A percentile compares a stretch with the other conserved stretches of the same genome.
phyloP scores from a whole-genome alignment of 1,284 basidiomycete species.

The Papiliotrema flavescens region DNA sequence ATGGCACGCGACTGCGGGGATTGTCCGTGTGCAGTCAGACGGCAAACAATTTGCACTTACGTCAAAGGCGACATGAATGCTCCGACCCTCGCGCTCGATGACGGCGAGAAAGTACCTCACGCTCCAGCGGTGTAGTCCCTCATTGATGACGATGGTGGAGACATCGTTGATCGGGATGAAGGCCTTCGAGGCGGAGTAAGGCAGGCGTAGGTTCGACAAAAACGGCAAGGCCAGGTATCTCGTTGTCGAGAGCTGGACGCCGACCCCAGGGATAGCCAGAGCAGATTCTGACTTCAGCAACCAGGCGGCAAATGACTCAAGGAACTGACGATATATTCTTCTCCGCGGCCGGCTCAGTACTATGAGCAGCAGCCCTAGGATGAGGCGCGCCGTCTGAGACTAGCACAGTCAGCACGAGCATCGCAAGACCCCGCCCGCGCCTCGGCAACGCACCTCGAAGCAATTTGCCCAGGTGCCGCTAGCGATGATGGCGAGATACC shows the following conservation, averaged over 20 bases:
- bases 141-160: constrained; percentile 35
- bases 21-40: no score
- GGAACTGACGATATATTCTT: constrained; percentile 11
- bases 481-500: no score
- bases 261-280: constrained; percentile 56
- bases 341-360: not conserved
- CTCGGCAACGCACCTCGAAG: no score
- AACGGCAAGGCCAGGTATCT: constrained; percentile 20
- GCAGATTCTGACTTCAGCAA: constrained; percentile 34
- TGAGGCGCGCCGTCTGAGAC: not conserved
- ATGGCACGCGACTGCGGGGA: no score
- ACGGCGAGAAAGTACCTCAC: constrained; percentile 38
- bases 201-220: not conserved
- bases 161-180: constrained; percentile 35
- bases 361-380: not conserved
- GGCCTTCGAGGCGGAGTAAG: constrained; percentile 10
- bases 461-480: no score
- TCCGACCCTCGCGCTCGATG: constrained; percentile 16
- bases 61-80: constrained; percentile 29
- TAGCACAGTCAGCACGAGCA: not conserved
- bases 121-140: constrained; percentile 36
- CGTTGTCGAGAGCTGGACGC: constrained; percentile 58
- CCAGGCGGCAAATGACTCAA: constrained; percentile 1
- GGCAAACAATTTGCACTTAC: constrained; percentile 27
- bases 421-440: no score